Evolutionary conservation across 2,329 filamentous ascomycete genomes (phyloP), one percentile per base, ranked within the genome.

Genomic region (Alternaria dauci): DNA sequence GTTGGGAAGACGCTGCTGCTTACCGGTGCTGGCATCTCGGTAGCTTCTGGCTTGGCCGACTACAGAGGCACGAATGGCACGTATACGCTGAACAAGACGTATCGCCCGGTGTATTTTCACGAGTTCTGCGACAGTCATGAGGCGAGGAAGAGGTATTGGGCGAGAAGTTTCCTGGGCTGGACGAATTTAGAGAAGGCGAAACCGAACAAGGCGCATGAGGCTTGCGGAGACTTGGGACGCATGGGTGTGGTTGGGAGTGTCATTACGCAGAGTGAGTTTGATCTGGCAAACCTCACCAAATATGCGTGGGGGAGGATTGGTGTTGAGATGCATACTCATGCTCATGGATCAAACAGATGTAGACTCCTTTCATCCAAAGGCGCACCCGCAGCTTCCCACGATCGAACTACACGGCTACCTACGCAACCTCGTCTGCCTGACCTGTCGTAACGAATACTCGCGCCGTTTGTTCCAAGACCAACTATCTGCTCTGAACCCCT

Each of bases 351-450:
- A 2, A 14, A 9, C 50, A 84, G 82, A 98, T 75, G 95, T 99
- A 52, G 95, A 99, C 80, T 97, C 93, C 2, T 96, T 99, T 76
- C 95, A 99, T 78, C 83, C 86, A 2, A 81, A 81, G 60, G 91
- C 93, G 1, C 94, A 97, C 77, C 92, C 93, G 0, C 75, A 83
- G 9, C 80, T 94, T 43, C 85, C 87, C 6, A 95, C 92, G 9
- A 82, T 96, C 46, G 94, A 98, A 79, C 85, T 99, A 51, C 95
- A 99, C 78, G 95, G 95, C 68, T 96, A 95, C 78, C 84, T 99
- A 50, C 87, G 94, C 66, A 88, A 90, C 30, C 86, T 93, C 30
- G 86, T 93, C 53, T 99, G 95, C 80, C 87, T 91, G 12, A 91
- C 88, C 69, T 99, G 95, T 79, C 85, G 83, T 55, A 87, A 85